Evolutionary conservation across 768 basidiomycete species (phyloP).

Genomic region (Sistotremastrum suecicum): DNA sequence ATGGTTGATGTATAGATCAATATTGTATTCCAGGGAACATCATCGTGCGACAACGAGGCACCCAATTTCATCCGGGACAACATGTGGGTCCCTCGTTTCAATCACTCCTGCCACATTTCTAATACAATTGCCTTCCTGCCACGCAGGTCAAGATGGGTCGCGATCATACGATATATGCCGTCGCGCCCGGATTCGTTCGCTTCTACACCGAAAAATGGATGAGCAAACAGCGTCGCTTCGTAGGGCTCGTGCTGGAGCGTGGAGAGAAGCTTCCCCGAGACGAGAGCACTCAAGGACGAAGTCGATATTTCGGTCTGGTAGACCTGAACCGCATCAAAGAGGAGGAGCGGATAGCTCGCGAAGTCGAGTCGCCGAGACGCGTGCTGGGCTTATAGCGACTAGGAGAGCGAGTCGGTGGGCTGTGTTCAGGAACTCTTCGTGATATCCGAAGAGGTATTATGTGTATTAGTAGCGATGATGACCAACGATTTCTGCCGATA

Average conservation of each 20-base stretch:
- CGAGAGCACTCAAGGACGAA: conserved; percentile 57
- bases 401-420: too few relatives aligned
- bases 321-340: conserved; percentile 32
- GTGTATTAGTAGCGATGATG: too few relatives aligned
- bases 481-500: too few relatives aligned
- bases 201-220: conserved; percentile 80
- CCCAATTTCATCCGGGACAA: conserved; percentile 85
- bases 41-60: conserved; percentile 88
- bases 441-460: too few relatives aligned
- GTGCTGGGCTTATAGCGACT: too few relatives aligned
- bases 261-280: conserved; percentile 84
- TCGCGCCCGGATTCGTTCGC: conserved; percentile 81
- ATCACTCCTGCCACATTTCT: conserved; percentile 1
- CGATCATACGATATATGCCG: conserved; percentile 90
- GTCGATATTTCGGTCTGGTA: conserved; percentile 71
- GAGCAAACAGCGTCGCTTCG: conserved; percentile 58
- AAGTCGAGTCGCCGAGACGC: too few relatives aligned
- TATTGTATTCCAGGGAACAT: conserved; percentile 91
- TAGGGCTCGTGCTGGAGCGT: conserved; percentile 72
- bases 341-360: too few relatives aligned
- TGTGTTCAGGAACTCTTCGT: too few relatives aligned
- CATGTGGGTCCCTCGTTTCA: conserved; percentile 43
- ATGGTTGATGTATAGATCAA: conserved; percentile 44
- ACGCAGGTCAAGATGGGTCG: conserved; percentile 78
- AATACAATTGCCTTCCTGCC: conserved; percentile 2